Evolutionary conservation across 768 basidiomycete species (phyloP), one percentile per base, ranked within the genome.

Genomic region (Lactarius vividus): DNA sequence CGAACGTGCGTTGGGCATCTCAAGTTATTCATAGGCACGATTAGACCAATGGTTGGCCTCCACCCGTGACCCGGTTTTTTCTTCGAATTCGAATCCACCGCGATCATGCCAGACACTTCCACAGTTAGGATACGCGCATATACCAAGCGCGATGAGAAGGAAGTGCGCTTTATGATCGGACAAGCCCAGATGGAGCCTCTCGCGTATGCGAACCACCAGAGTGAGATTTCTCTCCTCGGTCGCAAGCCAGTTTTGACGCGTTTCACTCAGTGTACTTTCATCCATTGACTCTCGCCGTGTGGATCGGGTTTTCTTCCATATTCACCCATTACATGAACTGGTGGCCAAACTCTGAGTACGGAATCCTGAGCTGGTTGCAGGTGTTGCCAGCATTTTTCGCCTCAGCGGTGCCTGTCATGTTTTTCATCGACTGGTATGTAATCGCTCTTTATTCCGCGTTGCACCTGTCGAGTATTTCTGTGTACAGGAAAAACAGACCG

Each of bases 321-420:
- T 83, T 91, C 74, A 75, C 89, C 40, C 79, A 87, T 63, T 78
- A 78, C 56, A 80, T 90, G 81, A 59, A 80, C 23, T 88, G 86
- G 88, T 91, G 88, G 89, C 91, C 91, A 1, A 76, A 79, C 23
- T 71, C 74, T 15, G 71, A 78, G 15, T 71, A 78, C 65, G 82
- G 84, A 9, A 65, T 74, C 29, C 57, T 83, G 56, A 81, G 82
- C 23, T 89, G 84, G 75, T 75, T 92, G 11, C 75, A 74, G 23
- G 83, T 87, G 0, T 52, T 91, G n/a, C 88, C 89, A 6, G 84
- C 86, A 8, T 83, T 93, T 71, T 90, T 84, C 23, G 78, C 84
- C 15, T 77, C 82, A 39, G 83, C 85, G 2, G 82, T 89, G 37
- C 88, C 87, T 0, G 70, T 91, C 15, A 80, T 93, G 79, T 85